Evolutionary conservation across 2,329 filamentous ascomycete genomes (phyloP).

Genomic region (Berkeleyomyces rouxiae): DNA sequence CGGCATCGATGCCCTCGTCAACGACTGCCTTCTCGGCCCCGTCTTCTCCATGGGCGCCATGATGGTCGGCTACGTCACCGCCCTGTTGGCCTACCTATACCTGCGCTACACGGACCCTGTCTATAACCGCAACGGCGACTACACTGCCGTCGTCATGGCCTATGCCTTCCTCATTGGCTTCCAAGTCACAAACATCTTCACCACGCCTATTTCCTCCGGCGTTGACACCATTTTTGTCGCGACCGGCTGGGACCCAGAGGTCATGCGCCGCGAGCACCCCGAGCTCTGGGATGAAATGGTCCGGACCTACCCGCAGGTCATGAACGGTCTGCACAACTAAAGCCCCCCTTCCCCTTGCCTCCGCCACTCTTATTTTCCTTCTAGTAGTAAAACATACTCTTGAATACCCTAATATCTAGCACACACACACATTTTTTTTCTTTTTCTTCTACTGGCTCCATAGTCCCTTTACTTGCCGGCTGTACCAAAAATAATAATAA

Average conservation of each 20-base stretch:
- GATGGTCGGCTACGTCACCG: conserved; percentile 70
- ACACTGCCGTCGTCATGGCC: conserved; percentile 62
- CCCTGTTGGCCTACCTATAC: conserved; percentile 74
- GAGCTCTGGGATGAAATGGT: conserved; percentile 71
- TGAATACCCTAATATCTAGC: background rate
- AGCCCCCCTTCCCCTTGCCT: background rate
- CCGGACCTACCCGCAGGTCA: conserved; percentile 66
- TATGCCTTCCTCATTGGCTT: conserved; percentile 81
- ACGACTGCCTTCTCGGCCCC: conserved; percentile 67
- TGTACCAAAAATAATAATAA: background rate
- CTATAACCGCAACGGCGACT: conserved; percentile 54
- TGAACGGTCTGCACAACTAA: conserved; percentile 56
- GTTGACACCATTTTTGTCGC: conserved; percentile 86
- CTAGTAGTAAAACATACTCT: background rate
- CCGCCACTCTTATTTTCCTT: background rate
- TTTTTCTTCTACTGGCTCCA: background rate
- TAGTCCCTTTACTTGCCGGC: background rate
- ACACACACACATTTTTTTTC: background rate
- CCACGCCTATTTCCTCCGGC: conserved; percentile 74
- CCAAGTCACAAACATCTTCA: conserved; percentile 79
- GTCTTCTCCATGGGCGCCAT: conserved; percentile 62
- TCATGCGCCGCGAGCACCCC: conserved; percentile 63
- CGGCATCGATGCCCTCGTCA: conserved; percentile 77
- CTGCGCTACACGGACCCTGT: conserved; percentile 62
- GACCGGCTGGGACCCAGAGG: conserved; percentile 49